A percentile compares a stretch with the other conserved stretches of the same genome.
Conservation (phyloP, 2,329 filamentous ascomycete species). For the Sphaerulina musiva region DNA sequence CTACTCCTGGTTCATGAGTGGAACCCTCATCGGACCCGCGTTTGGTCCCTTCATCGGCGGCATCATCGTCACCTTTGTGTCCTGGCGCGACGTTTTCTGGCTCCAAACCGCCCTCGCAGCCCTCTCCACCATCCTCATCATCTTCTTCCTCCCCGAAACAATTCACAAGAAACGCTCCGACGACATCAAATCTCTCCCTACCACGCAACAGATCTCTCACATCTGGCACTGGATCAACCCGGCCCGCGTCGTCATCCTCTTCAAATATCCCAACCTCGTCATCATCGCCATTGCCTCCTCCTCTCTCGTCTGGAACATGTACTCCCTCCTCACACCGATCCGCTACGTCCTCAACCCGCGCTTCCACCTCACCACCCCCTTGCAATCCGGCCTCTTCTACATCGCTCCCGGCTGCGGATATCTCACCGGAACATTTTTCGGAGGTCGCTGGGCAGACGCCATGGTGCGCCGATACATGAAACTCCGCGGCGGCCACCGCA, state of each 20-base stretch:
- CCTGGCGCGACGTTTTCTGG: slow-evolving; percentile 73
- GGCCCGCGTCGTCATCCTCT: slow-evolving; percentile 55
- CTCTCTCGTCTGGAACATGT: slow-evolving; percentile 70
- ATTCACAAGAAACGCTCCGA: slow-evolving; percentile 58
- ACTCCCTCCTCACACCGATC: slow-evolving; percentile 48
- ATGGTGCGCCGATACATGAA: slow-evolving; percentile 59
- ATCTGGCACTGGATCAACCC: slow-evolving; percentile 62
- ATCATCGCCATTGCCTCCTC: slow-evolving; percentile 55
- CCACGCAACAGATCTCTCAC: slow-evolving; percentile 42
- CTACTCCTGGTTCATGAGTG: slow-evolving; percentile 50
- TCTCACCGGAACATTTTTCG: slow-evolving; percentile 61
- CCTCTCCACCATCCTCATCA: slow-evolving; percentile 52
- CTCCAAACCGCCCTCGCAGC: slow-evolving; percentile 64
- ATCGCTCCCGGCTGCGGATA: slow-evolving; percentile 67
- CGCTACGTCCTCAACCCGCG: slow-evolving; percentile 69
- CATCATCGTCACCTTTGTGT: slow-evolving; percentile 66
- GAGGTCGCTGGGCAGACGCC: slow-evolving; percentile 64
- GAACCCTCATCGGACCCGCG: slow-evolving; percentile 62
- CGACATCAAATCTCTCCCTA: slow-evolving; percentile 53
- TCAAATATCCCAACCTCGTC: slow-evolving; percentile 62
- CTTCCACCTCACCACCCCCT: slow-evolving; percentile 59
- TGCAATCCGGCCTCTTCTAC: slow-evolving; percentile 66
- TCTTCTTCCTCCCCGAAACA: slow-evolving; percentile 66
- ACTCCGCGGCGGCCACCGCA: slow-evolving; percentile 51
- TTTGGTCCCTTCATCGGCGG: slow-evolving; percentile 64